Conservation (phyloP, 2,329 filamentous ascomycete genomes). For the Mariannaea elegans region DNA sequence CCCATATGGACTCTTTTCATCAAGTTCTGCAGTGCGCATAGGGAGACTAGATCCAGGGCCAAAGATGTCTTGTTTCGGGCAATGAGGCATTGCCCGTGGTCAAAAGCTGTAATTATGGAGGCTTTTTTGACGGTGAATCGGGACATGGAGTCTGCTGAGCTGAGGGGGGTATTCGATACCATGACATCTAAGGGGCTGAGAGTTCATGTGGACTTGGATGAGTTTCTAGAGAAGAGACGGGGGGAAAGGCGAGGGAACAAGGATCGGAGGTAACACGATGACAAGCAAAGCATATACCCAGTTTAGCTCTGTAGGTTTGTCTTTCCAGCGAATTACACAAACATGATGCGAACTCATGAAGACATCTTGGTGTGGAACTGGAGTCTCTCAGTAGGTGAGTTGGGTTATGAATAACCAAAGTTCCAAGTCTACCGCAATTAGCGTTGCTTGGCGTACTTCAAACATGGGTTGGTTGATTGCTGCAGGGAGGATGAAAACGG, state of each 20-base stretch:
- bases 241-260: constrained; percentile 23
- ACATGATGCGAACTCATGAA: not conserved
- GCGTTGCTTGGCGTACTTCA: too few species aligned
- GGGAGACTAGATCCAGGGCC: constrained; percentile 50
- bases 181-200: constrained; percentile 60
- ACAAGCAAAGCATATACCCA: not conserved
- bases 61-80: constrained; percentile 60
- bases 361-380: too few species aligned
- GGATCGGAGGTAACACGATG: constrained; percentile 11
- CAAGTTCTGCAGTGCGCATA: constrained; percentile 53
- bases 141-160: constrained; percentile 57
- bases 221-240: constrained; percentile 51
- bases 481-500: too few species aligned
- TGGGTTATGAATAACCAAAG: too few species aligned
- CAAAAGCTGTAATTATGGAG: constrained; percentile 60
- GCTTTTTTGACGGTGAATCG: constrained; percentile 56
- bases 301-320: not conserved
- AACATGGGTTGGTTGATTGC: too few species aligned
- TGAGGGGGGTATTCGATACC: constrained; percentile 58
- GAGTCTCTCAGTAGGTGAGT: too few species aligned
- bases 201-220: constrained; percentile 61
- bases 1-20: constrained; percentile 62
- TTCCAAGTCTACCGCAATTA: too few species aligned
- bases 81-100: constrained; percentile 58
- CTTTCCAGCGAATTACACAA: not conserved